phyloP scores from a whole-genome alignment of 148 eudicot genomes.

The Chenopodium berlandieri region DNA sequence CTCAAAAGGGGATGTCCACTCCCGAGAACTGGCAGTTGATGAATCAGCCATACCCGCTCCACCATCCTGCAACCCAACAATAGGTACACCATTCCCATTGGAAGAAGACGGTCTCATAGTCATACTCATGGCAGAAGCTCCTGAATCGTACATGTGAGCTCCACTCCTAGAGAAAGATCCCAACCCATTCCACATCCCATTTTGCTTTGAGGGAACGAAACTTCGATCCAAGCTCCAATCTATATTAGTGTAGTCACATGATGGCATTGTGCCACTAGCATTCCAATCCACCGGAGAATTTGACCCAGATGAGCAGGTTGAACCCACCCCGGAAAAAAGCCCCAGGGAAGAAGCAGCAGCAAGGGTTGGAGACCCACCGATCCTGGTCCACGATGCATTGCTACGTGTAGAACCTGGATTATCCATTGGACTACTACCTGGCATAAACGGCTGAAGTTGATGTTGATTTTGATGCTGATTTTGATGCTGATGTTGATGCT shows the following conservation, averaged over 20 bases:
- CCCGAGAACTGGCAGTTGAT: conserved; percentile 52
- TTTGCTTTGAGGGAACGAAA: conserved; percentile 34
- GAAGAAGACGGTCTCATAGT: conserved; percentile 50
- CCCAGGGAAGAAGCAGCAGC: conserved; percentile 86
- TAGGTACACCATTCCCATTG: conserved; percentile 43
- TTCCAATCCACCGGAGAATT: conserved; percentile 89
- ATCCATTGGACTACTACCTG: conserved; percentile 48
- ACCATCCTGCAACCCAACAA: conserved; percentile 55
- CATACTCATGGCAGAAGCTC: conserved; percentile 38
- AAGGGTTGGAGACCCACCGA: conserved; percentile 50
- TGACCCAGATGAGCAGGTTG: conserved; percentile 64
- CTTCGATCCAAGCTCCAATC: conserved; percentile 81
- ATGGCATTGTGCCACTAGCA: conserved; percentile 53
- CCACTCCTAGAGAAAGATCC: conserved; percentile 36
- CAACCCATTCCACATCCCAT: conserved; percentile 47
- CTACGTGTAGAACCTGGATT: conserved; percentile 35
- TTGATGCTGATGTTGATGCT: conserved; percentile 40
- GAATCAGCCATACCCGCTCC: conserved; percentile 39
- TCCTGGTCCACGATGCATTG: conserved; percentile 44
- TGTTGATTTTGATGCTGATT: conserved; percentile 47
- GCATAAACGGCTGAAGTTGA: conserved; percentile 35
- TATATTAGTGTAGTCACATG: conserved; percentile 71
- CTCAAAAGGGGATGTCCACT: conserved; percentile 97
- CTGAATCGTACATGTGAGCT: conserved; percentile 36
- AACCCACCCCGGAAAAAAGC: conserved; percentile 68